A percentile compares a stretch with the other conserved stretches of the same genome.
Conservation (phyloP, 768 basidiomycete species). For the Kwoniella botswanensis region DNA sequence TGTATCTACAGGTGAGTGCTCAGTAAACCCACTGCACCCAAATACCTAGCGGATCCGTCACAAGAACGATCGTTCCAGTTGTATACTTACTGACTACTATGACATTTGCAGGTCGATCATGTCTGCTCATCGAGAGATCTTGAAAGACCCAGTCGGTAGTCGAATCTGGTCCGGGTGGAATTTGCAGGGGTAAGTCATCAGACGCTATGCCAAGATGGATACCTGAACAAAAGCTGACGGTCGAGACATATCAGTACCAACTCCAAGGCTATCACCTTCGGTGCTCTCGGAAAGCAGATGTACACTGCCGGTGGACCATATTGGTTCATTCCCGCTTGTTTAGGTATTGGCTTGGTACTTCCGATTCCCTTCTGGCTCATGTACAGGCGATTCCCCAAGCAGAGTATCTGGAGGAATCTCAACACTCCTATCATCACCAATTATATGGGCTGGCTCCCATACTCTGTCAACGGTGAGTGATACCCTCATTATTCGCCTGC, state of each 20-base stretch:
- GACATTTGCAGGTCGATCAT: constrained; percentile 61
- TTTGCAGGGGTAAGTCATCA: constrained; percentile 8
- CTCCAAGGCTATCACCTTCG: constrained; percentile 66
- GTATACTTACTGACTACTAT: not conserved
- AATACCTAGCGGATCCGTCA: too few relatives aligned
- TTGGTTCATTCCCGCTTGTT: constrained; percentile 61
- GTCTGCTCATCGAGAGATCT: constrained; percentile 62
- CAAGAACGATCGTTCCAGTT: too few relatives aligned
- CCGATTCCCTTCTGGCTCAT: constrained; percentile 66
- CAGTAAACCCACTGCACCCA: not conserved
- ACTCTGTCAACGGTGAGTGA: too few relatives aligned
- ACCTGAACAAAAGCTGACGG: too few relatives aligned
- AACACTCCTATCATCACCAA: constrained; percentile 37
- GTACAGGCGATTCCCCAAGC: constrained; percentile 46
- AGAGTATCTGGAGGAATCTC: constrained; percentile 60
- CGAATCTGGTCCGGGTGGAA: constrained; percentile 32
- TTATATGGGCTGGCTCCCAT: too few relatives aligned
- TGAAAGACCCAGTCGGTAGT: constrained; percentile 65
- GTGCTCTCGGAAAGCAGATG: constrained; percentile 57
- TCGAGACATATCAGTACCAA: constrained; percentile 61
- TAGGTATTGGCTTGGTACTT: constrained; percentile 61
- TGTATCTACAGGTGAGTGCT: constrained; percentile 61
- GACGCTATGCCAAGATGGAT: too few relatives aligned
- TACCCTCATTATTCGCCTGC: too few relatives aligned
- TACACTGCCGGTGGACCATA: constrained; percentile 62